These are phyloP conservation scores for Amaranthus cruentus DNA, from an alignment of 148 eudicot genomes.

Conservation along the genomic window DNA sequence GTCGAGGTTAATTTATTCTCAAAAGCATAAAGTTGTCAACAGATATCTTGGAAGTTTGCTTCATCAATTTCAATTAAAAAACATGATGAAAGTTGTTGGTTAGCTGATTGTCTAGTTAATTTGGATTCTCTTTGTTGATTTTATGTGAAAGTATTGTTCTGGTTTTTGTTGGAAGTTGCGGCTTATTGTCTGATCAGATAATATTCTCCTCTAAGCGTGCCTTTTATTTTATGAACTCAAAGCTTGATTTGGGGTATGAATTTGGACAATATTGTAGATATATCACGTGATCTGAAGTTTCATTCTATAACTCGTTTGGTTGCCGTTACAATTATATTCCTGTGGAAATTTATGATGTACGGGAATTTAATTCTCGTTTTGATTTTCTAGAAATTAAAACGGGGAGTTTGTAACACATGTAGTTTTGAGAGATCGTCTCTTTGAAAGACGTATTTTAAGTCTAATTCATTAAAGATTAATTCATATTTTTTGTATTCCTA, in stretches of 20 bases:
- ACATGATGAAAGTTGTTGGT: neutral
- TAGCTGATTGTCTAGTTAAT: slow-evolving; percentile 6
- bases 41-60: neutral
- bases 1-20: neutral
- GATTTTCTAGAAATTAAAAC: neutral
- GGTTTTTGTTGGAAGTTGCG: neutral
- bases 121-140: neutral
- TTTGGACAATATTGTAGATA: neutral
- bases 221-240: neutral
- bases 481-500: no score
- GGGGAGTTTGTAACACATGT: neutral
- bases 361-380: neutral
- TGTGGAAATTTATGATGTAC: no score
- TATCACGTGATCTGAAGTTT: slow-evolving; percentile 11
- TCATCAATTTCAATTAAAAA: slow-evolving; percentile 4
- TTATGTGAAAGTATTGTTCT: neutral
- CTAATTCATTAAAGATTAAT: no score
- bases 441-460: no score
- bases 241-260: neutral
- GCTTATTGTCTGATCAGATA: no score
- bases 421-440: no score
- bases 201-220: neutral
- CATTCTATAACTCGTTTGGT: neutral
- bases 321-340: neutral
- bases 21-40: neutral